Conservation (phyloP, 306 rosid species). For the Pterocarpus macrocarpus region DNA sequence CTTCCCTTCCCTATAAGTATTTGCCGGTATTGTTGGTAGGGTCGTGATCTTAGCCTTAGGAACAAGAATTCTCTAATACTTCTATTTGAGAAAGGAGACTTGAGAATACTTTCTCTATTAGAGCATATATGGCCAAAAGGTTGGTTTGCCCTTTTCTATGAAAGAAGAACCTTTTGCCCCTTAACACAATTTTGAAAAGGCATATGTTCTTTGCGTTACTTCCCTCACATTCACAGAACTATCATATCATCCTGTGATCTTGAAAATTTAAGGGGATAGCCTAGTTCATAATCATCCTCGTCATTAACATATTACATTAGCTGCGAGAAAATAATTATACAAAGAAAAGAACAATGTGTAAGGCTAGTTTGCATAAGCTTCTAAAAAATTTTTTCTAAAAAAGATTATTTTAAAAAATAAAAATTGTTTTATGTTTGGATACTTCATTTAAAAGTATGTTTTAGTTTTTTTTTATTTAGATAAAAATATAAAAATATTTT, state of each 20-base stretch:
- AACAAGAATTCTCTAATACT: constrained; percentile 11
- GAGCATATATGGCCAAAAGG: constrained; percentile 21
- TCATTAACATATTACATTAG: not conserved
- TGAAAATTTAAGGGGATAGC: not conserved
- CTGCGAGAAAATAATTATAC: not conserved
- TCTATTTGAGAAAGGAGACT: constrained; percentile 29
- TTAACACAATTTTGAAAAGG: constrained; percentile 30
- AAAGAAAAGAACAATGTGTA: too few species aligned
- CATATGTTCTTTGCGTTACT: constrained; percentile 70
- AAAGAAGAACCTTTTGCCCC: constrained; percentile 17
- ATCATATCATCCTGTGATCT: not conserved
- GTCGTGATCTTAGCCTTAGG: not conserved
- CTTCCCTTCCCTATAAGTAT: constrained; percentile 16
- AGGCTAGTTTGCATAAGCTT: too few species aligned
- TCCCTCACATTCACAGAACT: constrained; percentile 37
- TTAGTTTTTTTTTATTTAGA: too few species aligned
- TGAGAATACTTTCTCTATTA: constrained; percentile 42
- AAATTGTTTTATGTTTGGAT: too few species aligned
- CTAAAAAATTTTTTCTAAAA: too few species aligned
- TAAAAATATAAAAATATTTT: too few species aligned
- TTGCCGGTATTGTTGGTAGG: not conserved
- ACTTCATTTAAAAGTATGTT: too few species aligned
- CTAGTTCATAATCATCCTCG: not conserved
- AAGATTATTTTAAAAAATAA: too few species aligned
- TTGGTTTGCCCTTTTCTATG: constrained; percentile 38